phyloP scores from a whole-genome alignment of 306 rosid species.

The Canavalia ensiformis region DNA sequence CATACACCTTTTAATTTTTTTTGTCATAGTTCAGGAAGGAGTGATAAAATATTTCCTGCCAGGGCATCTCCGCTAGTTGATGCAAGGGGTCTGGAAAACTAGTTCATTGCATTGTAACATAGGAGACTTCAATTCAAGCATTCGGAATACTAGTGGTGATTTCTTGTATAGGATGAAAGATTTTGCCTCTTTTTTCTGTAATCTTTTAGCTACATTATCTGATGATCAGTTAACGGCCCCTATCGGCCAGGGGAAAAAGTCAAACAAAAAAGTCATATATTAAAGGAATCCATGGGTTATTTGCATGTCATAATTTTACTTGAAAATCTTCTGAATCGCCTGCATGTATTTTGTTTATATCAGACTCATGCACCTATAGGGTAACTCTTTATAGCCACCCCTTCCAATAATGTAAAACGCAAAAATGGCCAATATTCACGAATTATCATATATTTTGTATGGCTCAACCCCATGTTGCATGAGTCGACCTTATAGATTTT shows the following conservation, averaged over 20 bases:
- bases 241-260: constrained; percentile 6
- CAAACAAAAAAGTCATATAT: neutral
- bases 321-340: neutral
- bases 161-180: constrained; percentile 58
- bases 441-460: too few relatives aligned
- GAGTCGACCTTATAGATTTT: too few relatives aligned
- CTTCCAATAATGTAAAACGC: too few relatives aligned
- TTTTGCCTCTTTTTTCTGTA: constrained; percentile 43
- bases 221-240: constrained; percentile 33
- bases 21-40: constrained; percentile 36
- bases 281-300: constrained; percentile 17
- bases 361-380: too few relatives aligned
- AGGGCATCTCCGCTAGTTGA: constrained; percentile 44
- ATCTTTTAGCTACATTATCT: constrained; percentile 36
- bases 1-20: neutral
- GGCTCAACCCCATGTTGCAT: too few relatives aligned
- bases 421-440: too few relatives aligned
- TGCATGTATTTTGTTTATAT: too few relatives aligned
- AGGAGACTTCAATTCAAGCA: constrained; percentile 40
- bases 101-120: constrained; percentile 38
- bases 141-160: constrained; percentile 47
- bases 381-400: too few relatives aligned
- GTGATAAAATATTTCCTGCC: constrained; percentile 26
- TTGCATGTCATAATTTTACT: neutral
- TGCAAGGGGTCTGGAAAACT: constrained; percentile 43